Conservation (phyloP, 306 rosid genomes). For the Comarum palustre region DNA sequence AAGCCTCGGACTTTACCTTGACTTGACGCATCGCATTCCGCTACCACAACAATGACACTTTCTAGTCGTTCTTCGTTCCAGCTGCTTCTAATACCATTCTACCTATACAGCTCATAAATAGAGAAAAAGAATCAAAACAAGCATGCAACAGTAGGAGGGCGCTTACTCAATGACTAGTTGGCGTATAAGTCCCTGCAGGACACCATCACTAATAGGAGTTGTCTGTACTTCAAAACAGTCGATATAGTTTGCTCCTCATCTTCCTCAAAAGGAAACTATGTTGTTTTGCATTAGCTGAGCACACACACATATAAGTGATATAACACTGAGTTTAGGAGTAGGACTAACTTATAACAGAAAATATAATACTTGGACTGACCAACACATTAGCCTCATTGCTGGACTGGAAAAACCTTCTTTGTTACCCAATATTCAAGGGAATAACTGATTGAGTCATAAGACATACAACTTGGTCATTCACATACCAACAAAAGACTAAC, state of each 20-base stretch:
- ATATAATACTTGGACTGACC: neutral
- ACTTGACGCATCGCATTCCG: too few species aligned
- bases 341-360: neutral
- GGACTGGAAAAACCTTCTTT: neutral
- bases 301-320: too few species aligned
- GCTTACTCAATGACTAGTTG: constrained; percentile 76
- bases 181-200: constrained; percentile 81
- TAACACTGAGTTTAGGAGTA: too few species aligned
- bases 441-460: constrained; percentile 4
- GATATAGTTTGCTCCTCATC: constrained; percentile 30
- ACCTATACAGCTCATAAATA: neutral
- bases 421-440: neutral
- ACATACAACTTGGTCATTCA: neutral
- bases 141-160: constrained; percentile 1
- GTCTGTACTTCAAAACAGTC: constrained; percentile 77
- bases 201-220: constrained; percentile 68
- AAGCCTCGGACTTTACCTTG: too few species aligned
- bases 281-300: neutral
- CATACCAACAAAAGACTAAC: neutral
- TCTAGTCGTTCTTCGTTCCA: too few species aligned
- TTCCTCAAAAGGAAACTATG: constrained; percentile 23
- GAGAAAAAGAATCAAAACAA: neutral
- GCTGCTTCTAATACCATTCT: neutral
- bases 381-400: neutral
- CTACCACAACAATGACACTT: too few species aligned